A percentile compares a stretch with the other conserved stretches of the same genome.
Conservation (phyloP, 208 protist genomes). For the Acanthamoeba triangularis region DNA sequence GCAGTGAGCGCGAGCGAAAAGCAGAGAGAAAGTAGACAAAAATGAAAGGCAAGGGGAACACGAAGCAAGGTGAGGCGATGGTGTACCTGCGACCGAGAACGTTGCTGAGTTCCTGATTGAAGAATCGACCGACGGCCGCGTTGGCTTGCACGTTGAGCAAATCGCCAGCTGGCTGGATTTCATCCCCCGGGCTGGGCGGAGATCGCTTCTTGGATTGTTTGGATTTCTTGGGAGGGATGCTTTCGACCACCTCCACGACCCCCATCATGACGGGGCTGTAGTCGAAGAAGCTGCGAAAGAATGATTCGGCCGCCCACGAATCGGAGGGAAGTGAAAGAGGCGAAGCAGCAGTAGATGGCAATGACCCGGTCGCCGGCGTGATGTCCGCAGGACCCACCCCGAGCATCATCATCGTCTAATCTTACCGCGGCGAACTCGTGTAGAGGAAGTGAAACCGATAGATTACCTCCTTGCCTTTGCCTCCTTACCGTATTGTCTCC, state of each 20-base stretch:
- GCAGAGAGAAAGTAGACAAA: not conserved
- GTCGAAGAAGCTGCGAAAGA: slow-evolving; percentile 44
- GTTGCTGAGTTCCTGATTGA: not conserved
- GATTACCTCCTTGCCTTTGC: not conserved
- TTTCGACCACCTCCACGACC: not conserved
- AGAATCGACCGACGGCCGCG: not conserved
- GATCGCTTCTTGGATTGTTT: slow-evolving; percentile 12
- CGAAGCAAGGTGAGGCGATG: not conserved
- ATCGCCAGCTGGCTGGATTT: not conserved
- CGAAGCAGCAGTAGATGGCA: not conserved
- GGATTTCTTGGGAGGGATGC: not conserved
- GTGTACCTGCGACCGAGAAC: not conserved
- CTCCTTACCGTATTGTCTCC: too few relatives aligned
- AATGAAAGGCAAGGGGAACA: not conserved
- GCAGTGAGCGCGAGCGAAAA: not conserved
- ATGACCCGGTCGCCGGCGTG: not conserved
- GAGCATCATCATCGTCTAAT: not conserved
- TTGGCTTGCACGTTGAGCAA: slow-evolving; percentile 24
- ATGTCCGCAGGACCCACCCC: not conserved
- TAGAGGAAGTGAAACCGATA: not conserved
- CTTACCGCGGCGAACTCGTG: too few relatives aligned
- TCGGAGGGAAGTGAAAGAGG: not conserved
- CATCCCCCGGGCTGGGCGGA: not conserved
- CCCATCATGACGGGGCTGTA: slow-evolving; percentile 59
- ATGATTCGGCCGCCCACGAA: not conserved